Evolutionary conservation across 805 yeast species (phyloP), one percentile per base, ranked within the genome.

Genomic region (Candida patagonica): DNA sequence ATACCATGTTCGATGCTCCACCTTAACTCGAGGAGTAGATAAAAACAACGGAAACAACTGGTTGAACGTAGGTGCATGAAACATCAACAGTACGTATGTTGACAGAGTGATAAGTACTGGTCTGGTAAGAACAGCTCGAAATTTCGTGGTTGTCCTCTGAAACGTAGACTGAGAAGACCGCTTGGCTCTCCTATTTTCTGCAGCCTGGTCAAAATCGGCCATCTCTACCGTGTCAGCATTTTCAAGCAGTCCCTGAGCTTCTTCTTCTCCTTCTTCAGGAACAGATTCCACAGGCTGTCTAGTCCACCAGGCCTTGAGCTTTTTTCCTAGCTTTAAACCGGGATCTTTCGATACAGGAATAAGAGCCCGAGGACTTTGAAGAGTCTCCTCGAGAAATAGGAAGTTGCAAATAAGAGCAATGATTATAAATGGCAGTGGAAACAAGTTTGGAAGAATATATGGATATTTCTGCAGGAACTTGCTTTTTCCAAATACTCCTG

Each of bases 31-130:
- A 2, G 56, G 55, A 3, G 55, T 51, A 2, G 80, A 76, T 19
- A 75, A 57, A 38, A 70, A 69, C 5, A 76, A 67, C 1, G 81
- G 80, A 31, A 74, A 52, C 40, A 76, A 70, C 52, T 76, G 80
- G 37, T 66, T 63, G 50, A 64, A 72, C 3, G 73, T 70, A 10
- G 73, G 62, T 15, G 59, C 51, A 51, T 73, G 78, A 32, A 74
- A 61, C 36, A 73, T 63, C 47, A 68, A 56, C 15, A 53, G 32
- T 25, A 41, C 30, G 29, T 50, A 48, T 17, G 48, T 41, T 2
- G 43, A 17, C 5, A 53, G 35, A 7, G 55, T 53, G 17, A 45
- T 41, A 26, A 35, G 37, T 13, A 53, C 54, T 4, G 52, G 49
- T 12, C 25, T 21, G 5, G 55, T 51, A 22, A 51, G 23, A n/a